These are phyloP conservation scores for Psidium friedrichsthalianum DNA, from an alignment of 345 rosid species.

Conservation along the genomic window DNA sequence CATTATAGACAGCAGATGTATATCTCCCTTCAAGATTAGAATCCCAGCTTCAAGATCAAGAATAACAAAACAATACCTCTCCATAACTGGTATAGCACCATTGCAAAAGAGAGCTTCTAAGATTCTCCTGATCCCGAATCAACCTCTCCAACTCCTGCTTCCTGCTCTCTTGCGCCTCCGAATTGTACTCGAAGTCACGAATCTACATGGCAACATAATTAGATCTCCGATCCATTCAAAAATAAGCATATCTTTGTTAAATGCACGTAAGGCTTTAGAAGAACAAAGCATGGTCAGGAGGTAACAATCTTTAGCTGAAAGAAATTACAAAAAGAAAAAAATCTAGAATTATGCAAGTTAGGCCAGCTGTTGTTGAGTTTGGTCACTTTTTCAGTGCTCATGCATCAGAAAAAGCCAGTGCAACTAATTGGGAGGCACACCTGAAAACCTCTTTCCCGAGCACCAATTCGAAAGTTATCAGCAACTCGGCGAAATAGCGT, in stretches of 20 bases:
- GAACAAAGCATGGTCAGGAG: not conserved
- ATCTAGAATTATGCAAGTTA: not conserved
- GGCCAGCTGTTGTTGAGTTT: not conserved
- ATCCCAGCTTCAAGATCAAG: not conserved
- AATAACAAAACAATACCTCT: slow-evolving; percentile 41
- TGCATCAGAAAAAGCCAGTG: not conserved
- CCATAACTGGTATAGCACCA: slow-evolving; percentile 99
- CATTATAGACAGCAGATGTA: not conserved
- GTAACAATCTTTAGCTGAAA: not conserved
- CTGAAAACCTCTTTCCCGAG: slow-evolving; percentile 88
- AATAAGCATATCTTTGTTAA: not conserved
- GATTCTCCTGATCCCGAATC: slow-evolving; percentile 65
- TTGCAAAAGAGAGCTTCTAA: slow-evolving; percentile 87
- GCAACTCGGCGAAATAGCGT: slow-evolving; percentile 83
- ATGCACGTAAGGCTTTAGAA: not conserved
- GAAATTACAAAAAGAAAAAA: not conserved
- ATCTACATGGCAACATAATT: slow-evolving; percentile 31
- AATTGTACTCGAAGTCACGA: slow-evolving; percentile 86
- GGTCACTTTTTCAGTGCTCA: not conserved
- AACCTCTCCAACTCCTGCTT: slow-evolving; percentile 78
- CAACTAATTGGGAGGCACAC: slow-evolving; percentile 33
- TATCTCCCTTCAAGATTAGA: not conserved
- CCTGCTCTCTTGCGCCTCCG: slow-evolving; percentile 75
- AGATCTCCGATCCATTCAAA: not conserved
- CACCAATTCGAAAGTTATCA: slow-evolving; percentile 71